Base-by-base conservation (phyloP, 306 rosid species). In the Pachyrhizus erosus region DNA sequence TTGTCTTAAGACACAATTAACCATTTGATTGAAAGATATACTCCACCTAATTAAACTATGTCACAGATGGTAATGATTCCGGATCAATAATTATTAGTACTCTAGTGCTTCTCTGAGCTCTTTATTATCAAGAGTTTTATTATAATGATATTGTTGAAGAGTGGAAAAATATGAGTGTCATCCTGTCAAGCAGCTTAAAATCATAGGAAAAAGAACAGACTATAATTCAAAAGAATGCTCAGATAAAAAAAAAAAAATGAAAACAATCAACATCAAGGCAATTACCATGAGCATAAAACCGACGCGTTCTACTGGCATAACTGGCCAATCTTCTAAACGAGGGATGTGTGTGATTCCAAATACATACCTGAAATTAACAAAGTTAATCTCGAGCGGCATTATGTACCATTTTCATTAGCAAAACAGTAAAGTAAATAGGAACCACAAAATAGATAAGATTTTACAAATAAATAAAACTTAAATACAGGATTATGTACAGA, bases 321-420 rank as follows among this genome's bases (percentile, higher is more conserved):
- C 98, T 51, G 94, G 98, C 98, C 98, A 91, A 66, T 93, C 97
- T 85, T 93, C 97, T 34, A 91, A 77, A 14, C 94, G 89, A 67
- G 98, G 98, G 71, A 91, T 72, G 15, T 89, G 93, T n/a, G 94
- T 89, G 27, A 91, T 87, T 77, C 97, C 98, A 57, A 93, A 91
- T 9, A 90, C 87, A 46, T 93, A 91, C 98, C 98, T 90, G 86
- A 76, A 83, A 21, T 55, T 55, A 13, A 34, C 49, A 54, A 42
- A 51, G 31, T 76, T 45, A 73, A 40, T 77, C 65, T n/a, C 79
- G 1, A 29, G 24, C 37, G 31, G 21, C 14, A 20, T 43, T 40
- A 48, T 34, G 31, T n/a, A 71, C 48, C 51, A 43, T 26, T 23
- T 51, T 57, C 31, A 20, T 48, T 42, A 15, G 58, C 26, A 58